Evolutionary conservation across 2,329 filamentous ascomycete genomes (phyloP).

Genomic region (Alternaria panax): DNA sequence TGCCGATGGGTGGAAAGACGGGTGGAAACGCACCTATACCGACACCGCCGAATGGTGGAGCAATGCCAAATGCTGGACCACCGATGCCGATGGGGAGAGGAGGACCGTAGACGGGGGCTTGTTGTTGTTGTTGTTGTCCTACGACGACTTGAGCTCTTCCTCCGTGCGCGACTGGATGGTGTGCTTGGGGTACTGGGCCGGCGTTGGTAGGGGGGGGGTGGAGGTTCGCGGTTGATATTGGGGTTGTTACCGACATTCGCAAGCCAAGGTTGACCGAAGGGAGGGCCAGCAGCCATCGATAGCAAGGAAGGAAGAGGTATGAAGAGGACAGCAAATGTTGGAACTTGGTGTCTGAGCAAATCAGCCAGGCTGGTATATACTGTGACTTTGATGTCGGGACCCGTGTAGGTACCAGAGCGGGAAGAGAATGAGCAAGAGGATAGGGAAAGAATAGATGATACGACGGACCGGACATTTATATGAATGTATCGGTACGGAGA

Average conservation of each 20-base stretch:
- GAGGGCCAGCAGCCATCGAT: conserved; percentile 39
- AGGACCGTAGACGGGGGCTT: conserved; percentile 33
- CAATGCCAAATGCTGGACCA: conserved; percentile 27
- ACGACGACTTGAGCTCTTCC: conserved; percentile 22
- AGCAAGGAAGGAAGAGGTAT: neutral
- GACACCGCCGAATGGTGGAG: conserved; percentile 25
- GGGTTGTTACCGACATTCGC: conserved; percentile 45
- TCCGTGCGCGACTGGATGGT: conserved; percentile 7
- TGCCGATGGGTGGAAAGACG: conserved; percentile 20
- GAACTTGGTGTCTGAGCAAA: neutral
- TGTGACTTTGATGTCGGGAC: neutral
- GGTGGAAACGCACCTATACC: conserved; percentile 38
- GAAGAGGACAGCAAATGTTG: neutral
- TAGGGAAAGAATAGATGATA: neutral
- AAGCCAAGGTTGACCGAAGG: conserved; percentile 36
- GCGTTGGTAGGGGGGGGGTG: conserved; percentile 38
- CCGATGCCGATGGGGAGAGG: conserved; percentile 31
- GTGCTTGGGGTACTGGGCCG: conserved; percentile 15
- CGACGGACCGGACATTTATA: conserved; percentile 2
- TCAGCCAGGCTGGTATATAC: neutral
- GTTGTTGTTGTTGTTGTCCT: conserved; percentile 34
- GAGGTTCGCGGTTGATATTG: conserved; percentile 44
- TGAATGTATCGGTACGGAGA: neutral
- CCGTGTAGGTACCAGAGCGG: neutral
- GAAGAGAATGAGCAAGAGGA: neutral